Evolutionary conservation across 805 yeast species (phyloP).

Genomic region (Phaffomyces antillensis): DNA sequence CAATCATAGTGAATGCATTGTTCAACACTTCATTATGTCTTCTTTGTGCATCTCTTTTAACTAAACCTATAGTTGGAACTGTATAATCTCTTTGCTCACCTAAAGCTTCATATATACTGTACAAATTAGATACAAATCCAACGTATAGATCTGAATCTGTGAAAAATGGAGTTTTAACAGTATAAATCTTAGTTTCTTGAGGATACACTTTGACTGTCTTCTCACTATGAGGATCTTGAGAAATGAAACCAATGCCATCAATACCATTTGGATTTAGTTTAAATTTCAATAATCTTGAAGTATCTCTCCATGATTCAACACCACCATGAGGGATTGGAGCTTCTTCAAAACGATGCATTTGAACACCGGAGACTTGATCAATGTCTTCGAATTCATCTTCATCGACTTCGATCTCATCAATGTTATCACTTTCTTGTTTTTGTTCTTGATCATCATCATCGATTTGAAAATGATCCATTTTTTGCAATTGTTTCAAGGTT

Average conservation of each 20-base stretch:
- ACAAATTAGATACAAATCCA: constrained; percentile 42
- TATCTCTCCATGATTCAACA: constrained; percentile 27
- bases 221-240: constrained; percentile 22
- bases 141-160: constrained; percentile 36
- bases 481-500: not conserved
- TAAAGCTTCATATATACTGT: constrained; percentile 44
- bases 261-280: constrained; percentile 39
- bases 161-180: constrained; percentile 33
- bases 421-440: constrained; percentile 7
- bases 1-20: constrained; percentile 27
- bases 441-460: constrained; percentile 7
- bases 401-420: constrained; percentile 11
- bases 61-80: constrained; percentile 33
- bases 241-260: constrained; percentile 33
- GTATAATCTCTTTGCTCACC: constrained; percentile 37
- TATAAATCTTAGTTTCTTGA: constrained; percentile 36
- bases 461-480: constrained; percentile 5
- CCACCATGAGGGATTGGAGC: constrained; percentile 28
- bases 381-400: constrained; percentile 19
- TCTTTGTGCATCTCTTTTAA: constrained; percentile 25
- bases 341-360: constrained; percentile 27
- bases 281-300: constrained; percentile 34
- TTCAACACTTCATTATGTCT: constrained; percentile 32
- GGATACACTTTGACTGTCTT: constrained; percentile 25
- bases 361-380: constrained; percentile 22